A percentile compares a stretch with the other conserved stretches of the same genome.
phyloP scores from a whole-genome alignment of 2,329 filamentous ascomycete genomes.

The Hirsutella minnesotensis region DNA sequence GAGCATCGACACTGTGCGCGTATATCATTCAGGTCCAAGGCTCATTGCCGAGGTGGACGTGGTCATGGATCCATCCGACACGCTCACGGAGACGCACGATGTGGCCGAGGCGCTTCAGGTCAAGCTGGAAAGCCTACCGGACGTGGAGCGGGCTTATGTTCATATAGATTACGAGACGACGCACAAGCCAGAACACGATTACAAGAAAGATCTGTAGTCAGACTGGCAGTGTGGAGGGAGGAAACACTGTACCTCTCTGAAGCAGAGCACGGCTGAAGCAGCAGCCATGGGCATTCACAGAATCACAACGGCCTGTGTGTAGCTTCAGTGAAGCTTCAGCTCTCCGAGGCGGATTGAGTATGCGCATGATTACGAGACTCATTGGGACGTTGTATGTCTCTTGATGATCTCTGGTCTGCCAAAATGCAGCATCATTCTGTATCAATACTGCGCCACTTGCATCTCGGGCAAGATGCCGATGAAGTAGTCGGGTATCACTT shows the following conservation, averaged over 20 bases:
- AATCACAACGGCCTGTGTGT: too few relatives aligned
- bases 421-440: too few relatives aligned
- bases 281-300: too few relatives aligned
- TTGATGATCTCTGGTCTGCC: too few relatives aligned
- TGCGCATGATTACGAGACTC: too few relatives aligned
- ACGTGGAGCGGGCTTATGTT: slow-evolving; percentile 89
- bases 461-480: too few relatives aligned
- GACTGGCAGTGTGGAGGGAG: slow-evolving; percentile 1
- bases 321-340: too few relatives aligned
- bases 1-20: slow-evolving; percentile 88
- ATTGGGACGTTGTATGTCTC: too few relatives aligned
- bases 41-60: slow-evolving; percentile 94
- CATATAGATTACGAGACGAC: slow-evolving; percentile 96
- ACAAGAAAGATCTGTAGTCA: slow-evolving; percentile 46
- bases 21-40: slow-evolving; percentile 80
- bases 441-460: too few relatives aligned
- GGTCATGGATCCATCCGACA: slow-evolving; percentile 71
- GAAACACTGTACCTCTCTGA: not conserved
- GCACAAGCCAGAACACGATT: slow-evolving; percentile 75
- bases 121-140: slow-evolving; percentile 83
- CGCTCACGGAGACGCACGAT: slow-evolving; percentile 74
- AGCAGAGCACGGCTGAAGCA: not conserved
- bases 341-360: too few relatives aligned
- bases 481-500: too few relatives aligned
- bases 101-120: slow-evolving; percentile 88